A percentile compares a stretch with the other conserved stretches of the same genome.
phyloP scores from a whole-genome alignment of 129 eudicot species.

The Artemisia tridentata region DNA sequence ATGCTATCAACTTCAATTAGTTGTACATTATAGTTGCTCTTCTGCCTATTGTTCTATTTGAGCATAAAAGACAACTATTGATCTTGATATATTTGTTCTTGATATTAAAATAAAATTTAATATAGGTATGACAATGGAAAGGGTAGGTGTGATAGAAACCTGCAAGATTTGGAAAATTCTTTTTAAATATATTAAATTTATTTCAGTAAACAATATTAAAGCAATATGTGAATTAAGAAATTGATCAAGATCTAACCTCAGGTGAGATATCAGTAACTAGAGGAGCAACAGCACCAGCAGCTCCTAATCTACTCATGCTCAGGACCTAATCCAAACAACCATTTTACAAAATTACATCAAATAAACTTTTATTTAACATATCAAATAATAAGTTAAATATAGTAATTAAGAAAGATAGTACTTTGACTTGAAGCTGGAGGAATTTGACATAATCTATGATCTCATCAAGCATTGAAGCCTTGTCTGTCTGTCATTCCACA shows the following conservation, averaged over 20 bases:
- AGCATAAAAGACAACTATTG: too few relatives aligned
- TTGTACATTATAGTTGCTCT: too few relatives aligned
- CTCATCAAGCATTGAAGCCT: constrained; percentile 99
- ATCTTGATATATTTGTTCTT: too few relatives aligned
- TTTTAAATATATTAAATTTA: neutral
- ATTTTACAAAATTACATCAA: neutral
- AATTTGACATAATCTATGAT: constrained; percentile 98
- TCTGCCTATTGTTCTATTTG: too few relatives aligned
- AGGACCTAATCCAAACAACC: constrained; percentile 49
- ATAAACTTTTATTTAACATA: neutral
- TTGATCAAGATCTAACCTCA: constrained; percentile 40
- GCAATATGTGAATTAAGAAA: neutral
- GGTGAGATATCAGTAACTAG: constrained; percentile 41
- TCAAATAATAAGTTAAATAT: neutral
- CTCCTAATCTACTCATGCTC: constrained; percentile 98
- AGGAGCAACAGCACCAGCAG: constrained; percentile 81
- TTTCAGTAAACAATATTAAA: neutral
- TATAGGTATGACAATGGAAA: neutral
- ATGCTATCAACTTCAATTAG: too few relatives aligned
- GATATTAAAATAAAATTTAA: too few relatives aligned
- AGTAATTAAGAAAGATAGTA: constrained; percentile 34
- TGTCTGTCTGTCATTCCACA: constrained; percentile 91
- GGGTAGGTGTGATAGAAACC: neutral
- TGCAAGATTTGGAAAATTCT: neutral
- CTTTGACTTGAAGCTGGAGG: constrained; percentile 99